These are phyloP conservation scores for Alternaria triticina DNA, from an alignment of 2,329 filamentous ascomycete genomes.

Conservation along the genomic window DNA sequence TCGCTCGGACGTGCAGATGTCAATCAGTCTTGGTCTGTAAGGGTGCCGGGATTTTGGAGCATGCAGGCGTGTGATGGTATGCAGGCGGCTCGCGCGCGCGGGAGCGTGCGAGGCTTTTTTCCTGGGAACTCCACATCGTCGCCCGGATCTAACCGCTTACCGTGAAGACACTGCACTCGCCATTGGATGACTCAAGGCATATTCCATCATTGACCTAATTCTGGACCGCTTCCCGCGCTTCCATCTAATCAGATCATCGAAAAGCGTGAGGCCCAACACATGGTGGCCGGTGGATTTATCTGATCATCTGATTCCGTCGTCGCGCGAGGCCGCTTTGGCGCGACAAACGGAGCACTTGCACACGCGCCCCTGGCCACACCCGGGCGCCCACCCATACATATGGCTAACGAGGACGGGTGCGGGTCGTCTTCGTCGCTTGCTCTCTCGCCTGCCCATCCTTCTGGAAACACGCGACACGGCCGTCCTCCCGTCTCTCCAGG, in stretches of 20 bases:
- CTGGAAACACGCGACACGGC: conserved; percentile 28
- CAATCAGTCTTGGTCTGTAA: background rate
- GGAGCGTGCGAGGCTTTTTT: conserved; percentile 5
- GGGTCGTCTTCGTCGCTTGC: conserved; percentile 20
- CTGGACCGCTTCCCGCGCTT: conserved; percentile 6
- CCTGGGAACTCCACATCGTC: conserved; percentile 6
- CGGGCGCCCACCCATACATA: conserved; percentile 31
- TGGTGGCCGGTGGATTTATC: conserved; percentile 23
- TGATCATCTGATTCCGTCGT: conserved; percentile 32
- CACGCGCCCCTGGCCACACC: conserved; percentile 20
- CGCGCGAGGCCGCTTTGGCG: conserved; percentile 32
- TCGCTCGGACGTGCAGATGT: conserved; percentile 4
- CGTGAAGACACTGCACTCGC: conserved; percentile 2
- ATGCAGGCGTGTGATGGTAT: conserved; percentile 14
- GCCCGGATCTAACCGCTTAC: conserved; percentile 15
- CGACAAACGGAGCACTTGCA: conserved; percentile 24
- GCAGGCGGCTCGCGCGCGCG: conserved; percentile 15
- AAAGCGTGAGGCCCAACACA: conserved; percentile 9
- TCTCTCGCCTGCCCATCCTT: conserved; percentile 27
- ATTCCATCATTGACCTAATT: conserved; percentile 2
- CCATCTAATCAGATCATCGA: conserved; percentile 37
- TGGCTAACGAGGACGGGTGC: conserved; percentile 26
- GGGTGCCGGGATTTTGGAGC: background rate
- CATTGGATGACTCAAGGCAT: background rate
- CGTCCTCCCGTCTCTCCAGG: conserved; percentile 24